Evolutionary conservation across 805 yeast genomes (phyloP), one percentile per base, ranked within the genome.

Genomic region (Yamadazyma akitaensis): DNA sequence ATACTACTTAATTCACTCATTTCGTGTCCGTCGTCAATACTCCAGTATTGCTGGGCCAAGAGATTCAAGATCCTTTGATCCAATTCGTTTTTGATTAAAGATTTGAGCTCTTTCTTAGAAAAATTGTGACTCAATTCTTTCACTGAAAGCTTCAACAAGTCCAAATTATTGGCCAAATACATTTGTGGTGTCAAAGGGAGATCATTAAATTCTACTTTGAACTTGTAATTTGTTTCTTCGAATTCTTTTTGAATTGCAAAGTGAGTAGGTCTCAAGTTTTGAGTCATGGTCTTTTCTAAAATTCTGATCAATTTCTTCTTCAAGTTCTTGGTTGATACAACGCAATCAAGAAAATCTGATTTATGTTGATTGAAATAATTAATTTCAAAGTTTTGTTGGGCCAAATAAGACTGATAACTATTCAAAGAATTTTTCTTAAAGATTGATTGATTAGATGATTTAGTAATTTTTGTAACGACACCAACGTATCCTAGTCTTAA

Each of bases 401-500:
- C 80, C 32, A 81, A 72, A 49, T 79, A 81, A 1, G 90, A 80
- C 58, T 82, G 84, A 36, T 79, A 75, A 0, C 85, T 81, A 2
- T 79, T 64, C 1, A 68, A 43, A 5, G 59, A 48, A 47, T 70
- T 70, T 51, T 84, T 72, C 16, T 67, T 57, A 64, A 83, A 83
- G 12, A 85, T 59, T 8, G 65, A 59, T 10, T 59, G 55, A 14
- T 49, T 48, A 3, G 59, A 24, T 8, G 47, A 49, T 17, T 50
- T 47, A 6, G 94, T 96, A 0, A 87, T 77, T 53, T 81, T 86
- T 1, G 97, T 88, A 16, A 95, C 85, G n/a, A 95, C 98, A 47
- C 99, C 99, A 17, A 94, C 98, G 62, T 94, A 94, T 0, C 99
- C 99, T 96, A 94, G 88, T 57, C 79, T 82, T 50, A 94, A 71